A percentile compares a stretch with the other conserved stretches of the same genome.
Evolutionary conservation across 2,329 filamentous ascomycete genomes (phyloP).

Genomic region (Harringtonia lauricola): DNA sequence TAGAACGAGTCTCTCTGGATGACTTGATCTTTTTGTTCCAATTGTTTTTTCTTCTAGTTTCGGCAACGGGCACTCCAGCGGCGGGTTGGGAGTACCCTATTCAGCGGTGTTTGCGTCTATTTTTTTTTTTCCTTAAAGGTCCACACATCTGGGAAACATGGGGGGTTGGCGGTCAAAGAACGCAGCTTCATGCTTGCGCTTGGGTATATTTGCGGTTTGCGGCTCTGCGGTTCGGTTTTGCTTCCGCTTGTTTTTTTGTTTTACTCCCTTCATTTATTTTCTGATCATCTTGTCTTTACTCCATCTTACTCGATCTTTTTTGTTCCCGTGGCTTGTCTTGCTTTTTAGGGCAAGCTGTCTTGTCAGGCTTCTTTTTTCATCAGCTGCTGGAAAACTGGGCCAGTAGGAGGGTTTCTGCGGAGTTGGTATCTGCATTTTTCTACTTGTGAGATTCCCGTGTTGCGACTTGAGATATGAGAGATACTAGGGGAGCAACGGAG

Average conservation of each 20-base stretch:
- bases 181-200: constrained; percentile 4
- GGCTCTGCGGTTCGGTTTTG: not conserved
- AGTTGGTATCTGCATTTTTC: constrained; percentile 10
- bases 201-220: not conserved
- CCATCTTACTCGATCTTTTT: not conserved
- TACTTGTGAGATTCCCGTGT: constrained; percentile 10
- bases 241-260: not conserved
- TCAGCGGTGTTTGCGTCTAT: constrained; percentile 9
- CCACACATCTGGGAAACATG: constrained; percentile 4
- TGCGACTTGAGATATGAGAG: constrained; percentile 7
- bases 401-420: constrained; percentile 8
- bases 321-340: not conserved
- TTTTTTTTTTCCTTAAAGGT: constrained; percentile 3
- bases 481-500: constrained; percentile 8
- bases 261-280: not conserved
- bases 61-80: not conserved
- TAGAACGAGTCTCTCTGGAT: constrained; percentile 32
- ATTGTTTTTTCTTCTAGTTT: not conserved
- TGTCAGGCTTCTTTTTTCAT: constrained; percentile 1
- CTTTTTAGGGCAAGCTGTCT: constrained; percentile 4
- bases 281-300: not conserved
- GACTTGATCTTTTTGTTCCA: constrained; percentile 1
- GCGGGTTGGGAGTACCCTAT: not conserved
- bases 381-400: constrained; percentile 5
- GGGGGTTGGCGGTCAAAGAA: constrained; percentile 7